phyloP scores from a whole-genome alignment of 257 asterid species.

The Salvia hispanica region DNA sequence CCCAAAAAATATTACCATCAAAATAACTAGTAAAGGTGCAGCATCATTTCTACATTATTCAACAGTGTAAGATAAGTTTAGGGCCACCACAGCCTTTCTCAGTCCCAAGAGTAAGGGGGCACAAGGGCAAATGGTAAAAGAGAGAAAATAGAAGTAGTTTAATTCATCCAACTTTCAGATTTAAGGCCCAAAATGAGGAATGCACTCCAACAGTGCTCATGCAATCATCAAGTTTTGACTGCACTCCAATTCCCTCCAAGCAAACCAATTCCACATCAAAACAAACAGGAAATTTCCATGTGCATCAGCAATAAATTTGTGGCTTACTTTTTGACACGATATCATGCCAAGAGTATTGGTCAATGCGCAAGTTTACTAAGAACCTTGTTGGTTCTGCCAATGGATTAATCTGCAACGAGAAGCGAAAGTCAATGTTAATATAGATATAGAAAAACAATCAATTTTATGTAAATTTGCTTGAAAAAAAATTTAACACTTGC shows the following conservation, averaged over 20 bases:
- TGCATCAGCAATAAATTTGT: slow-evolving; percentile 21
- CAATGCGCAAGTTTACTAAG: slow-evolving; percentile 47
- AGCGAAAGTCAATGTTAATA: slow-evolving; percentile 21
- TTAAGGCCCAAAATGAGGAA: slow-evolving; percentile 8
- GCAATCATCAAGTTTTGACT: neutral
- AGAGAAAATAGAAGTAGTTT: neutral
- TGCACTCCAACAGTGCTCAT: neutral
- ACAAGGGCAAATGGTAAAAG: neutral
- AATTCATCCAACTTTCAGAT: neutral
- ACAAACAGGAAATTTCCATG: slow-evolving; percentile 11
- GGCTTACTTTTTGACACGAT: slow-evolving; percentile 72
- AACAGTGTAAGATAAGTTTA: too few species aligned
- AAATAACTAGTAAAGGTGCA: slow-evolving; percentile 4
- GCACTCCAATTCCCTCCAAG: neutral
- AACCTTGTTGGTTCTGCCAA: slow-evolving; percentile 69
- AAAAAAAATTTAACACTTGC: slow-evolving; percentile 45
- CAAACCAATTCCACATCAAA: slow-evolving; percentile 14
- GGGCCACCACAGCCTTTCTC: neutral
- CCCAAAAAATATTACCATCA: slow-evolving; percentile 7
- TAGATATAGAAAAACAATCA: slow-evolving; percentile 23
- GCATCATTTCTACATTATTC: neutral
- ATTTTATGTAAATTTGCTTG: slow-evolving; percentile 6
- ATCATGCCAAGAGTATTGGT: slow-evolving; percentile 86
- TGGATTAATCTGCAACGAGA: slow-evolving; percentile 72
- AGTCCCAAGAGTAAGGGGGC: slow-evolving; percentile 2